Percentiles rank a stretch among this genome's conserved stretches.
Conservation (phyloP, 306 rosid genomes). For the Geum urbanum region DNA sequence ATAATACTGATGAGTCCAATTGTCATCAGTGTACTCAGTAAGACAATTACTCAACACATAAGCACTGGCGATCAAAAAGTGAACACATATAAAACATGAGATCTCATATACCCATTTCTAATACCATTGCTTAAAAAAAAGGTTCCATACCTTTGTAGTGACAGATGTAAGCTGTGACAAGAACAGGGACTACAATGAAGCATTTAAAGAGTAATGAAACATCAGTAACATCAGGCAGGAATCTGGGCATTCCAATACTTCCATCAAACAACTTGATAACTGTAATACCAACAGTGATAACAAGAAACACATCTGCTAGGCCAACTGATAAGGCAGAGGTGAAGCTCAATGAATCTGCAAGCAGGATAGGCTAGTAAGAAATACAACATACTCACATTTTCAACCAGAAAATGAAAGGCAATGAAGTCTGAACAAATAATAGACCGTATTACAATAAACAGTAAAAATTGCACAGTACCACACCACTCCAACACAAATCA, state of each 20-base stretch:
- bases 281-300: constrained; percentile 76
- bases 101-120: not conserved
- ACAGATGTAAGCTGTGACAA: constrained; percentile 77
- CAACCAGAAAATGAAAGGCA: not conserved
- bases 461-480: not conserved
- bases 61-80: not conserved
- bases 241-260: constrained; percentile 69
- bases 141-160: constrained; percentile 69
- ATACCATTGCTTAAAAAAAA: constrained; percentile 11
- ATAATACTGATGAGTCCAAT: constrained; percentile 41
- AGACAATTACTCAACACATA: constrained; percentile 13
- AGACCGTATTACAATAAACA: not conserved
- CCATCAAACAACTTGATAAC: constrained; percentile 62
- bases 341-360: constrained; percentile 86
- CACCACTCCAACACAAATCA: constrained; percentile 1
- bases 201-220: constrained; percentile 47
- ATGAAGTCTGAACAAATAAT: constrained; percentile 7
- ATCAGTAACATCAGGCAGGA: constrained; percentile 62
- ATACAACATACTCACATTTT: constrained; percentile 3
- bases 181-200: constrained; percentile 75
- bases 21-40: constrained; percentile 35
- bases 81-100: not conserved
- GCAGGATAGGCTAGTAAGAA: constrained; percentile 23
- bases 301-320: constrained; percentile 75
- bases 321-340: constrained; percentile 82